A percentile compares a stretch with the other conserved stretches of the same genome.
phyloP scores from a whole-genome alignment of 169 alveolate genomes.

The Cytauxzoon felis region DNA sequence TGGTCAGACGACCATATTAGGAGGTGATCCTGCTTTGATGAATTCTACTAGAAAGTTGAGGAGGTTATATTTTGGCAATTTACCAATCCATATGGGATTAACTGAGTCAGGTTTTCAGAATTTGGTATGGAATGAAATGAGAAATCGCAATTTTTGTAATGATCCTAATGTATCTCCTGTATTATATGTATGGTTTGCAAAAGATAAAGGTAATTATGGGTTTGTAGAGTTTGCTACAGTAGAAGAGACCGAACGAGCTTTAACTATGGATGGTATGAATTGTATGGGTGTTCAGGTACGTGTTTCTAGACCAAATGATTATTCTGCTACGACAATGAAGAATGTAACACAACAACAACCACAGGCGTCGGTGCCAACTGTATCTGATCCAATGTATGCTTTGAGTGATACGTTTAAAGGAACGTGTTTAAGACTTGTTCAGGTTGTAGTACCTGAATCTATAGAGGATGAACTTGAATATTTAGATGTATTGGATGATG shows the following conservation, averaged over 20 bases:
- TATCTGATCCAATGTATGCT: background rate
- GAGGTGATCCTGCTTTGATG: slow-evolving; percentile 84
- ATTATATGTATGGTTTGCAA: slow-evolving; percentile 88
- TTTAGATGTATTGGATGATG: slow-evolving; percentile 65
- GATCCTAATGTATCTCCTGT: slow-evolving; percentile 86
- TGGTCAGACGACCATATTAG: slow-evolving; percentile 64
- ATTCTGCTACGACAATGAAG: slow-evolving; percentile 68
- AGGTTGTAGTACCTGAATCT: slow-evolving; percentile 27
- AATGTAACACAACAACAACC: slow-evolving; percentile 2
- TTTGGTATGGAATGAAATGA: slow-evolving; percentile 86
- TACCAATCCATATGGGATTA: slow-evolving; percentile 83
- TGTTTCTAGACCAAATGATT: slow-evolving; percentile 88
- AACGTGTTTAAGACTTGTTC: slow-evolving; percentile 24
- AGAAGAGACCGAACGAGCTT: slow-evolving; percentile 87
- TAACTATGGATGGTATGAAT: slow-evolving; percentile 85
- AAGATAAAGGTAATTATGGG: slow-evolving; percentile 89
- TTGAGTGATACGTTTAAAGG: slow-evolving; percentile 38
- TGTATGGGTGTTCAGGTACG: slow-evolving; percentile 86
- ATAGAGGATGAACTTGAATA: slow-evolving; percentile 62
- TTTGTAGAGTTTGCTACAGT: slow-evolving; percentile 88
- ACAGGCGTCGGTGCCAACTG: slow-evolving; percentile 1
- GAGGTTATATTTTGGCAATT: slow-evolving; percentile 84
- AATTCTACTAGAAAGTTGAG: slow-evolving; percentile 84
- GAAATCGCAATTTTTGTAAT: slow-evolving; percentile 76
- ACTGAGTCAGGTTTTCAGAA: slow-evolving; percentile 85